phyloP scores from a whole-genome alignment of 345 rosid species.

The Garcia nutans region DNA sequence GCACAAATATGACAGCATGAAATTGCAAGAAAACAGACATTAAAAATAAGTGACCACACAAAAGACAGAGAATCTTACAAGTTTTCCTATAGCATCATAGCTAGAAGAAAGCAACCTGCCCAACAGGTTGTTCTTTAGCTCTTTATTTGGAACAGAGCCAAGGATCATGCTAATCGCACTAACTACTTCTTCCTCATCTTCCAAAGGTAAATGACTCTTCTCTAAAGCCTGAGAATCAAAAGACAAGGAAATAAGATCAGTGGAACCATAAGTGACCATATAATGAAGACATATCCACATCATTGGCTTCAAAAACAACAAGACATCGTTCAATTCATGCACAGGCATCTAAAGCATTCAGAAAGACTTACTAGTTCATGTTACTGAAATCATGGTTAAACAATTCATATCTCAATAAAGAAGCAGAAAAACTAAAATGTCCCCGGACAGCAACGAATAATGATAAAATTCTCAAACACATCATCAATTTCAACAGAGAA shows the following conservation, averaged over 20 bases:
- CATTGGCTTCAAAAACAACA: background rate
- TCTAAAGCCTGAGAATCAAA: constrained; percentile 55
- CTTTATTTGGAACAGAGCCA: constrained; percentile 63
- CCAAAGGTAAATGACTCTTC: constrained; percentile 67
- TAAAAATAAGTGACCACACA: constrained; percentile 4
- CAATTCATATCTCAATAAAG: background rate
- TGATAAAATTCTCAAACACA: constrained; percentile 6
- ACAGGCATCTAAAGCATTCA: background rate
- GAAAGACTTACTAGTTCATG: background rate
- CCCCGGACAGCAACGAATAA: background rate
- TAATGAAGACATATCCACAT: background rate
- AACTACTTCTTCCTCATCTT: constrained; percentile 90
- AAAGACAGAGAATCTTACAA: constrained; percentile 52
- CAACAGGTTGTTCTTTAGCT: constrained; percentile 71
- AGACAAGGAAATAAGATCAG: background rate
- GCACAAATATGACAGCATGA: background rate
- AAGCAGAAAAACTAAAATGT: background rate
- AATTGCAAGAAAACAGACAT: background rate
- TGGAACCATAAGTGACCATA: background rate
- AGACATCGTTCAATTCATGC: background rate
- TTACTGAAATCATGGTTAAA: background rate
- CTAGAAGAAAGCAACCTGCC: constrained; percentile 81
- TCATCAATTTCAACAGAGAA: background rate
- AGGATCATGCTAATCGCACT: constrained; percentile 70
- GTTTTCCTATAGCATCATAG: constrained; percentile 75